Percentiles rank a stretch among this genome's conserved stretches.
phyloP scores from a whole-genome alignment of 2,329 filamentous ascomycete genomes.

The Exophiala bonariae region DNA sequence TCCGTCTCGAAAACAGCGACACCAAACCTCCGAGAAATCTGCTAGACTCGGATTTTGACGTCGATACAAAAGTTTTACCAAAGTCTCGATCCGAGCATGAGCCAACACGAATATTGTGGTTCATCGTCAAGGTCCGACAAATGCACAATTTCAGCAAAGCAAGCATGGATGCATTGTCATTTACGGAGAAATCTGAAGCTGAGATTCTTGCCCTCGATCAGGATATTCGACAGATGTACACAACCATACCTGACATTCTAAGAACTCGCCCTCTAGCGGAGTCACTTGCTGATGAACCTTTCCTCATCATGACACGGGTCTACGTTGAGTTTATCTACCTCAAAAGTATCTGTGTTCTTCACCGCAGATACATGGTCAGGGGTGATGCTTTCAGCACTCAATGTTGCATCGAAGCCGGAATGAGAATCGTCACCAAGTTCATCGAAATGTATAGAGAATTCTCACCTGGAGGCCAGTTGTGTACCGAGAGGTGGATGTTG shows the following conservation, averaged over 20 bases:
- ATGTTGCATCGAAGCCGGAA: conserved; percentile 49
- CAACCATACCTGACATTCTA: conserved; percentile 22
- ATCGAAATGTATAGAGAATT: conserved; percentile 52
- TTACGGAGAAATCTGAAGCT: conserved; percentile 19
- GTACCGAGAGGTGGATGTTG: conserved; percentile 57
- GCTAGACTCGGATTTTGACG: conserved; percentile 60
- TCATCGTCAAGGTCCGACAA: conserved; percentile 32
- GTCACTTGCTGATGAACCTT: conserved; percentile 50
- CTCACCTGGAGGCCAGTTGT: conserved; percentile 55
- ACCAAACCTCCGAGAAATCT: conserved; percentile 60
- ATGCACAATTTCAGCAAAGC: conserved; percentile 30
- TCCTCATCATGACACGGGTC: conserved; percentile 53
- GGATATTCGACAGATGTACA: conserved; percentile 25
- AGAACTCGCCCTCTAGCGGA: conserved; percentile 15
- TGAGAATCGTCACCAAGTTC: conserved; percentile 50
- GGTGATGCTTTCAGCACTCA: conserved; percentile 44
- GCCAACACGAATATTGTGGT: conserved; percentile 40
- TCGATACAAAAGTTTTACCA: conserved; percentile 52
- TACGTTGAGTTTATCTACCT: conserved; percentile 55
- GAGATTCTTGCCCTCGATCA: conserved; percentile 25
- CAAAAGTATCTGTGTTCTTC: conserved; percentile 53
- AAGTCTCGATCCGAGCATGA: conserved; percentile 50
- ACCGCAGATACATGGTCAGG: conserved; percentile 51
- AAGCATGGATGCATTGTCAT: conserved; percentile 30
- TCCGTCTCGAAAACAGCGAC: conserved; percentile 61